A percentile compares a stretch with the other conserved stretches of the same genome.
phyloP scores from a whole-genome alignment of 192 early-diverging fungal species.

The Podila epigama region DNA sequence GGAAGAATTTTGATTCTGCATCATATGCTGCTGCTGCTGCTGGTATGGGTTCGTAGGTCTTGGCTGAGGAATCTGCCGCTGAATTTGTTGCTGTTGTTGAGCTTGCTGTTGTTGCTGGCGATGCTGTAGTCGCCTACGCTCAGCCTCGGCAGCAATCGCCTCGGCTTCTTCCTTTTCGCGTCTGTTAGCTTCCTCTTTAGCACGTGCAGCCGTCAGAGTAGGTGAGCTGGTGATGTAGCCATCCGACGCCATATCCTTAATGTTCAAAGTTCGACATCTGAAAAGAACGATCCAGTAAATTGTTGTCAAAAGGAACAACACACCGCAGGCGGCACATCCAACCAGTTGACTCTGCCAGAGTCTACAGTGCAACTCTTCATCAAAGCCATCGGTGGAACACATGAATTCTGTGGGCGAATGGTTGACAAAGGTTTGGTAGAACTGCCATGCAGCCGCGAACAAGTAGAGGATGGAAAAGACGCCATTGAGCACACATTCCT shows the following conservation, averaged over 20 bases:
- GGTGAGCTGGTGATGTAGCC: constrained; percentile 12
- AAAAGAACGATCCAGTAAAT: constrained; percentile 29
- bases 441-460: constrained; percentile 36
- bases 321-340: constrained; percentile 12
- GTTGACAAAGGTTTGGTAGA: constrained; percentile 30
- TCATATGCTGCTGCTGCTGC: constrained; percentile 5
- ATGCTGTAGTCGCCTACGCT: constrained; percentile 1
- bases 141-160: constrained; percentile 26
- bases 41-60: constrained; percentile 13
- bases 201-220: not conserved
- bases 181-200: constrained; percentile 6
- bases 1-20: constrained; percentile 5
- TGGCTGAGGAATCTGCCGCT: not conserved
- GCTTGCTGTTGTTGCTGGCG: not conserved
- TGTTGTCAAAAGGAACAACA: constrained; percentile 10
- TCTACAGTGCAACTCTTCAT: constrained; percentile 21
- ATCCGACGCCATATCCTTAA: constrained; percentile 34
- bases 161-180: constrained; percentile 11
- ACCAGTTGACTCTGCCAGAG: constrained; percentile 35
- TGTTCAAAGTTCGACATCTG: constrained; percentile 19
- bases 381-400: constrained; percentile 13
- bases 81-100: not conserved
- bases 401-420: constrained; percentile 8
- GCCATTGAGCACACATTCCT: constrained; percentile 27
- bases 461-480: constrained; percentile 10